Evolutionary conservation across 768 basidiomycete genomes (phyloP), one percentile per base, ranked within the genome.

Genomic region (Rubroboletus pulcherrimus): DNA sequence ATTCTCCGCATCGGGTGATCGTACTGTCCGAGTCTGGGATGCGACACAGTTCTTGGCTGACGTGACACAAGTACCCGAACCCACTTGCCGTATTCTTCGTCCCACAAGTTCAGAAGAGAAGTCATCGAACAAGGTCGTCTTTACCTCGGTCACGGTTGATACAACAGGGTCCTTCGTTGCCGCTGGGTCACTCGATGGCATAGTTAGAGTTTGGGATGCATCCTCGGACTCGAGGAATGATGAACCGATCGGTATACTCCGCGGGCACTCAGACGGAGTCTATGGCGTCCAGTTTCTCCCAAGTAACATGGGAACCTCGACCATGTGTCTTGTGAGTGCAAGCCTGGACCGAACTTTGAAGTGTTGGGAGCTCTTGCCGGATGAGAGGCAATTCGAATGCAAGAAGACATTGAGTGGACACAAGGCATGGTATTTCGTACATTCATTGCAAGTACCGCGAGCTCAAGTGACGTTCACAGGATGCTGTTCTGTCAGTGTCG

Each of bases 181-280:
- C 37, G 77, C 81, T 35, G 82, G 81, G 9, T 74, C 73, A 33
- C 73, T 83, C n/a, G 81, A 82, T 62, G 77, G 77, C 24, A 69
- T 75, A 53, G 71, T 83, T 31, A 74, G 81, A 49, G 71, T 83
- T 12, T 83, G 82, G 81, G 74, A 81, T 55, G 68, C 77, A 51
- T 62, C 68, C 42, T 75, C 74, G 4, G 79, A 75, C 12, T 57
- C 56, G n/a, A 66, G 71, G 29, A 51, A 19, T 17, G 52, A 55
- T 5, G 51, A 47, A 6, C 69, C 69, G 10, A 58, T 69, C 38
- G 54, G 60, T 40, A 33, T 53, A 31, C 59, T 73, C 26, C 57
- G 57, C 33, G 70, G 67, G 3, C 71, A 73, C 46, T 57, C 56
- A 34, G 67, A 73, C 31, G 66, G 67, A 1, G 71, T 71, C 10